phyloP scores from a whole-genome alignment of 495 filamentous ascomycete genomes.

The Podospora bellae-mahoneyi region DNA sequence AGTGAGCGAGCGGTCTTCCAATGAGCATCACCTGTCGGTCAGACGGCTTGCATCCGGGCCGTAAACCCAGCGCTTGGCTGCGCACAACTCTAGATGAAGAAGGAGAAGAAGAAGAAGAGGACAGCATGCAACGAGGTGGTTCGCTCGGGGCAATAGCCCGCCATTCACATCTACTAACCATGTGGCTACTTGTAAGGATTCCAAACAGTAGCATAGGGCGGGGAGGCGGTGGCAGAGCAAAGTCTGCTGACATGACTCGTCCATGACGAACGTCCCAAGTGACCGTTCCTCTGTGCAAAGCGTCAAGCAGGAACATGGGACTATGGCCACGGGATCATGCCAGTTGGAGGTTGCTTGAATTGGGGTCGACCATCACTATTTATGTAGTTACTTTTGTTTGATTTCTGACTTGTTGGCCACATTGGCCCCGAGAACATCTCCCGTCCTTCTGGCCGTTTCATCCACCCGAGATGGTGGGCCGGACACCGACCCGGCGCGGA shows the following conservation, averaged over 20 bases:
- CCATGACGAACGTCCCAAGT: constrained; percentile 11
- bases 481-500: not conserved
- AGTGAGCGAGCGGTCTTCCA: not conserved
- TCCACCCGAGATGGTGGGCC: not conserved
- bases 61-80: not conserved
- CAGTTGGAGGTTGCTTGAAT: not conserved
- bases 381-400: too few relatives aligned
- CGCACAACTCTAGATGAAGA: not conserved
- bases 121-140: too few relatives aligned
- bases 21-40: not conserved
- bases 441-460: not conserved
- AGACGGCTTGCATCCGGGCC: not conserved
- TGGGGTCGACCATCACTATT: too few relatives aligned
- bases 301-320: not conserved
- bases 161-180: too few relatives aligned
- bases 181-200: not conserved
- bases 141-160: too few relatives aligned
- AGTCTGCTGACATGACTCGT: constrained; percentile 20
- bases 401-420: too few relatives aligned
- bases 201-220: not conserved
- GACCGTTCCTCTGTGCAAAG: not conserved
- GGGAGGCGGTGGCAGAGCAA: not conserved
- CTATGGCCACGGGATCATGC: constrained; percentile 14
- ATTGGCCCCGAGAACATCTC: not conserved
- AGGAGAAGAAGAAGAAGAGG: too few relatives aligned